A percentile compares a stretch with the other conserved stretches of the same genome.
phyloP scores from a whole-genome alignment of 768 basidiomycete species.

The Cystobasidium ongulense region DNA sequence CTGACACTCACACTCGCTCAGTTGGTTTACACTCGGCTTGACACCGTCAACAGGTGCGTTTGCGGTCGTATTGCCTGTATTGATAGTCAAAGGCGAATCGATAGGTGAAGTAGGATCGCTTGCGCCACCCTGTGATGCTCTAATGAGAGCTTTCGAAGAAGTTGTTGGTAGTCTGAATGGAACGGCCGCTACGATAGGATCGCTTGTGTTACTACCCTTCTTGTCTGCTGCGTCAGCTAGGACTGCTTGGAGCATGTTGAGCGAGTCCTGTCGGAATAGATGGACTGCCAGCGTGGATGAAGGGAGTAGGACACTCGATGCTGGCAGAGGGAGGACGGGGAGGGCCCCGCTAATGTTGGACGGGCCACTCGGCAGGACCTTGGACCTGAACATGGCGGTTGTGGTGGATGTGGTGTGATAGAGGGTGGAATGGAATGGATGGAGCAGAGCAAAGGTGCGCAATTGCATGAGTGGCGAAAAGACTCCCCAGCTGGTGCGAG shows the following conservation, averaged over 20 bases:
- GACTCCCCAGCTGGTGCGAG: no score
- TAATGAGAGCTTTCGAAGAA: neutral
- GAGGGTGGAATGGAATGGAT: no score
- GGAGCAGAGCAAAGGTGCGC: neutral
- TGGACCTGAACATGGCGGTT: neutral
- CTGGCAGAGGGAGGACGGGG: slow-evolving; percentile 15
- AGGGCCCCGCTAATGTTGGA: slow-evolving; percentile 9
- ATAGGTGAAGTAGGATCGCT: neutral
- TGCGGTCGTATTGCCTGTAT: neutral
- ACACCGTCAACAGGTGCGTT: neutral
- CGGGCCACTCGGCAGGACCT: neutral
- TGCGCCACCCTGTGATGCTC: neutral
- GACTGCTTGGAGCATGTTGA: neutral
- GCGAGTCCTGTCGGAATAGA: neutral
- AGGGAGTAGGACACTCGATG: slow-evolving; percentile 10
- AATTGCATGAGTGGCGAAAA: neutral
- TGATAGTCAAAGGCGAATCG: neutral
- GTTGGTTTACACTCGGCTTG: neutral
- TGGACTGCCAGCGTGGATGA: neutral
- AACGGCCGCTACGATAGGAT: neutral
- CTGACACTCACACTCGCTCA: slow-evolving; percentile 22
- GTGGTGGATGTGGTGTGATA: neutral
- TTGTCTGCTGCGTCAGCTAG: neutral
- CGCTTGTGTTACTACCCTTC: neutral
- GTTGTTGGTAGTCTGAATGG: slow-evolving; percentile 3